Percentiles rank a stretch among this genome's conserved stretches.
These are phyloP conservation scores for Davidsoniella neocaledoniae DNA, from an alignment of 2,329 filamentous ascomycete genomes.

Conservation along the genomic window DNA sequence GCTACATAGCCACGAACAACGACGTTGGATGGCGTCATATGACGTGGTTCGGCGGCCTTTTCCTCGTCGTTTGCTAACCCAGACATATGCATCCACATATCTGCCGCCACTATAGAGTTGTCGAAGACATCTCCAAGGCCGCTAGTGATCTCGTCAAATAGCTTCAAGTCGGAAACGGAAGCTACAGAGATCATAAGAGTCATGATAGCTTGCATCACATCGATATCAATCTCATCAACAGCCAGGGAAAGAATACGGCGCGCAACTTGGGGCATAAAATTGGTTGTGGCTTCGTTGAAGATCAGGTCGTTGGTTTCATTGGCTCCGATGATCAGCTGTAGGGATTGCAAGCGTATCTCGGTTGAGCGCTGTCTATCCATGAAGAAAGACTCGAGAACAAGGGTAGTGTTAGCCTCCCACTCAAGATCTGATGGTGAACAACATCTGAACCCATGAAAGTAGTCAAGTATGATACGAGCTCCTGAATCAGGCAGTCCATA, in stretches of 20 bases:
- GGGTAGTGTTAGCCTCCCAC: constrained; percentile 47
- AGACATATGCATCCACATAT: constrained; percentile 13
- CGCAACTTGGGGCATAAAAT: constrained; percentile 41
- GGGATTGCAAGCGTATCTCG: constrained; percentile 42
- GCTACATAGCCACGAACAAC: constrained; percentile 54
- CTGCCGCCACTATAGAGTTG: constrained; percentile 5
- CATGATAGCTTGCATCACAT: constrained; percentile 48
- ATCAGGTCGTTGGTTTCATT: constrained; percentile 42
- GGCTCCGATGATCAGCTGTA: constrained; percentile 42
- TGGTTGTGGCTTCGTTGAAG: constrained; percentile 39
- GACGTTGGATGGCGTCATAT: constrained; percentile 47
- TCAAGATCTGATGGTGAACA: constrained; percentile 54
- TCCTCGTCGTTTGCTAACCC: constrained; percentile 15
- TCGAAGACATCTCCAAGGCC: constrained; percentile 10
- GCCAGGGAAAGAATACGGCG: constrained; percentile 44
- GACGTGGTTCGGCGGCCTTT: constrained; percentile 12
- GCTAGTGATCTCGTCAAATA: constrained; percentile 38
- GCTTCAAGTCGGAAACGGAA: constrained; percentile 36
- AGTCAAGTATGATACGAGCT: constrained; percentile 45
- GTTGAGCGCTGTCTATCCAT: constrained; percentile 43
- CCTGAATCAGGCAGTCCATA: constrained; percentile 46
- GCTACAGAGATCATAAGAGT: constrained; percentile 49
- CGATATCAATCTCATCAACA: constrained; percentile 43
- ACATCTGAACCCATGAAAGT: constrained; percentile 51
- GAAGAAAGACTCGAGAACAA: constrained; percentile 47